Evolutionary conservation across 2,329 filamentous ascomycete species (phyloP), one percentile per base, ranked within the genome.

Genomic region (Diaporthe sp.): DNA sequence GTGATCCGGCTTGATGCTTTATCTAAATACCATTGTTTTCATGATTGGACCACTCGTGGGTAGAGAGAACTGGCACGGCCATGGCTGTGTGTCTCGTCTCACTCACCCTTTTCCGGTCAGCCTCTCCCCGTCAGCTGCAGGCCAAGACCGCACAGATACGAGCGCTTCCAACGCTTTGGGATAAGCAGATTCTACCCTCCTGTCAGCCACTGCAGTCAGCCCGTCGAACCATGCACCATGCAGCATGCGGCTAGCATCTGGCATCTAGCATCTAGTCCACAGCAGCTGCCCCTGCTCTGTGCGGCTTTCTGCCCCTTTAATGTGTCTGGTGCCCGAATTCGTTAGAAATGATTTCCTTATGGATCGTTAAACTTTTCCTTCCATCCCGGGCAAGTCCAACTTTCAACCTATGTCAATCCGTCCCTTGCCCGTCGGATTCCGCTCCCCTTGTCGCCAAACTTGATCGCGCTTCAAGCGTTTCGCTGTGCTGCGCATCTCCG

Each of bases 91-190:
- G 25, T 65, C 60, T 65, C 37, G 10, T 31, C 28, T 20, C 67
- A 20, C 47, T 20, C 67, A 44, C 65, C 65, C 31, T 22, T 51
- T 61, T 13, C 20, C n/a, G 1, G 28, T 34, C 15, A n/a, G 47
- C 39, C 17, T 42, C 57, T 25, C 39, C 17, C 70, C 15, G 12
- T 37, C 39, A 60, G 68, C 53, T 37, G 44, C 55, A 51, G 53
- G 28, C 70, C 70, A 72, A 72, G 25, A 51, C 34, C 57, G 71
- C 71, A 72, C 71, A 72, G 71, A 28, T 39, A 55, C 34, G 65
- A 68, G 47, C 31, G 65, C 22, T 25, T 37, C 63, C 63, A 49
- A 51, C 63, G 42, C 28, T 68, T 68, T 68, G 63, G 63, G 63
- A 68, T 31, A 68, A 51, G 63, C 44, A 68, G 31, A 70, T 55